These are phyloP conservation scores for Mrakia frigida DNA, from an alignment of 768 basidiomycete genomes.

Conservation along the genomic window DNA sequence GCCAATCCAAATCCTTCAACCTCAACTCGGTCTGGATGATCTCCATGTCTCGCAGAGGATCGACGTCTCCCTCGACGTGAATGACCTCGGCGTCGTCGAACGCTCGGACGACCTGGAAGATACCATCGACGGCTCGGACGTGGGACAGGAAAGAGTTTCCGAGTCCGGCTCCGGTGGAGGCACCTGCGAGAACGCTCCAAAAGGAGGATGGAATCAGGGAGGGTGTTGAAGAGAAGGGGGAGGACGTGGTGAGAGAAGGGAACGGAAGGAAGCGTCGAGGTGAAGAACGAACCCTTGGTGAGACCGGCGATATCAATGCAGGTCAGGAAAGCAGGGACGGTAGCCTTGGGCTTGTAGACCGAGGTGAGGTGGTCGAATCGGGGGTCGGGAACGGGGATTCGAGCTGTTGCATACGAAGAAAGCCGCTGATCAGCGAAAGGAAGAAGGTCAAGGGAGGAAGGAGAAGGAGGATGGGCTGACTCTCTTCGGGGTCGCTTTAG, in stretches of 20 bases:
- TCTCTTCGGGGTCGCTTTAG: slow-evolving; percentile 78
- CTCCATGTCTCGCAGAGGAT: slow-evolving; percentile 93
- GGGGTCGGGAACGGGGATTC: slow-evolving; percentile 87
- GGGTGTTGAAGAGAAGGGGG: background rate
- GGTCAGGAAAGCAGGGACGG: slow-evolving; percentile 89
- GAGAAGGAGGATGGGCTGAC: slow-evolving; percentile 6
- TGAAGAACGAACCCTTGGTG: slow-evolving; percentile 53
- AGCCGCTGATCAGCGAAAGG: background rate
- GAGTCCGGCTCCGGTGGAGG: slow-evolving; percentile 94
- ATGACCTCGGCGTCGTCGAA: slow-evolving; percentile 99
- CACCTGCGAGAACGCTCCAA: slow-evolving; percentile 52
- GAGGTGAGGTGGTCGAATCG: slow-evolving; percentile 94
- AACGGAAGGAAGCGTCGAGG: background rate
- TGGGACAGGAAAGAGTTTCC: slow-evolving; percentile 97
- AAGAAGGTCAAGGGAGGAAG: background rate
- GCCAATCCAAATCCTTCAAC: slow-evolving; percentile 98
- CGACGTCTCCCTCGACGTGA: slow-evolving; percentile 96
- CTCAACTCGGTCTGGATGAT: slow-evolving; percentile 92
- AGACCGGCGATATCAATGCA: slow-evolving; percentile 98
- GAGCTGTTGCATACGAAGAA: slow-evolving; percentile 49
- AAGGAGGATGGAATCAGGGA: background rate
- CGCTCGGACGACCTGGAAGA: slow-evolving; percentile 95
- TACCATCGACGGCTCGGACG: slow-evolving; percentile 96
- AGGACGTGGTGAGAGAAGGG: background rate
- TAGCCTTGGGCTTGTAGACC: slow-evolving; percentile 78